These are phyloP conservation scores for Neopestalotiopsis clavispora DNA, from an alignment of 2,329 filamentous ascomycete species.

Conservation along the genomic window DNA sequence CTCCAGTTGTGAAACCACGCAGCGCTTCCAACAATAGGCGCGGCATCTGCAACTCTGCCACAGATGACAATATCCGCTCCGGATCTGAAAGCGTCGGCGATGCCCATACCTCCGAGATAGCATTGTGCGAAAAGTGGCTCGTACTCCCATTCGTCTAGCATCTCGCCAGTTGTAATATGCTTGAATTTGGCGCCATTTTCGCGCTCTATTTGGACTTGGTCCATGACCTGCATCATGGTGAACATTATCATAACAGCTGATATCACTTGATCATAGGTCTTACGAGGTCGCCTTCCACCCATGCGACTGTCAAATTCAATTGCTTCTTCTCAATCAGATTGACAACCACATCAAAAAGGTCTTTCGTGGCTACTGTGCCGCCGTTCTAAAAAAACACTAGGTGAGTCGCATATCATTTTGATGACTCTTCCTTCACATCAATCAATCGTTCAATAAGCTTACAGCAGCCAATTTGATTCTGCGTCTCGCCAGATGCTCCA, in stretches of 20 bases:
- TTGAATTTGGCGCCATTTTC: slow-evolving; percentile 30
- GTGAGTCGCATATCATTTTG: neutral
- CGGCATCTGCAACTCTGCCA: slow-evolving; percentile 44
- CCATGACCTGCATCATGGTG: slow-evolving; percentile 19
- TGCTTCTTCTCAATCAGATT: slow-evolving; percentile 23
- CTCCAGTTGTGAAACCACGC: slow-evolving; percentile 52
- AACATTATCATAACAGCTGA: neutral
- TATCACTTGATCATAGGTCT: neutral
- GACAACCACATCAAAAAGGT: slow-evolving; percentile 12
- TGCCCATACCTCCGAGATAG: slow-evolving; percentile 49
- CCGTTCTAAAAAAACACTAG: slow-evolving; percentile 24
- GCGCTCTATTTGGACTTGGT: slow-evolving; percentile 26
- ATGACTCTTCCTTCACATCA: no score
- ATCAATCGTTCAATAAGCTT: neutral
- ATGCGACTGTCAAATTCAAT: slow-evolving; percentile 31
- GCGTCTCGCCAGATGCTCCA: slow-evolving; percentile 14
- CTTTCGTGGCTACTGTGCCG: slow-evolving; percentile 30
- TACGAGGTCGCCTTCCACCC: slow-evolving; percentile 34
- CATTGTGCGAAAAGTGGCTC: slow-evolving; percentile 29
- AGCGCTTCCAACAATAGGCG: slow-evolving; percentile 46
- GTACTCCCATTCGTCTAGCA: slow-evolving; percentile 25
- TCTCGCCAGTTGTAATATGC: slow-evolving; percentile 23
- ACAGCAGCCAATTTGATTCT: slow-evolving; percentile 31
- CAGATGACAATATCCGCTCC: slow-evolving; percentile 44
- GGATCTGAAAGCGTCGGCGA: slow-evolving; percentile 38